These are phyloP conservation scores for Sphaerulina populicola DNA, from an alignment of 2,329 filamentous ascomycete genomes.

Conservation along the genomic window DNA sequence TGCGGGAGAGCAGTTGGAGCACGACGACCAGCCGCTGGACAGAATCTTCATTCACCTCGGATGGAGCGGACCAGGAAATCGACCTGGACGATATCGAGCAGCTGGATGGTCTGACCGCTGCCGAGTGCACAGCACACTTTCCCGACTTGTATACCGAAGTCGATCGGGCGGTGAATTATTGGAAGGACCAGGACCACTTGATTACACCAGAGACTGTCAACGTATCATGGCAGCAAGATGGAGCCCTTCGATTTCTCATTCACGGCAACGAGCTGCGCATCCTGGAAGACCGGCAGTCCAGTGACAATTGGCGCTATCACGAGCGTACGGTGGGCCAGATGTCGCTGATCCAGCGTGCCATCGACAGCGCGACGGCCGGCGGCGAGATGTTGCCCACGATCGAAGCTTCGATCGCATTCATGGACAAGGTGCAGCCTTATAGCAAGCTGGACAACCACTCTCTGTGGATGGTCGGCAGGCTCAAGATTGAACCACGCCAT, in stretches of 20 bases:
- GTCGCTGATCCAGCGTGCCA: constrained; percentile 13
- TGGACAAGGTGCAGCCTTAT: constrained; percentile 1
- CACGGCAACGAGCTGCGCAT: constrained; percentile 17
- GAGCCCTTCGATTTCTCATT: constrained; percentile 16
- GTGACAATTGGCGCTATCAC: neutral
- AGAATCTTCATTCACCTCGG: too few species aligned
- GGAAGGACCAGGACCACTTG: constrained; percentile 9
- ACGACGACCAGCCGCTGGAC: too few species aligned
- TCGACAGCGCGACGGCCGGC: constrained; percentile 13
- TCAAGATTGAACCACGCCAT: constrained; percentile 23
- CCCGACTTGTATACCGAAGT: constrained; percentile 39
- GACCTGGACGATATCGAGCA: neutral
- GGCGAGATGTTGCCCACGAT: constrained; percentile 18
- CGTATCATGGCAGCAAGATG: constrained; percentile 17
- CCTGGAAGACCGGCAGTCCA: constrained; percentile 8
- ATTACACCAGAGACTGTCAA: constrained; percentile 10
- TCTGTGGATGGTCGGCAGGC: neutral
- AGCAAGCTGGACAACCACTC: neutral
- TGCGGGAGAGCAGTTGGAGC: too few species aligned
- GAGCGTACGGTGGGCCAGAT: constrained; percentile 8
- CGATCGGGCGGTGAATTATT: constrained; percentile 31
- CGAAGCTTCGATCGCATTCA: constrained; percentile 14
- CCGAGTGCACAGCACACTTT: constrained; percentile 44
- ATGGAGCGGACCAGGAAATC: neutral
- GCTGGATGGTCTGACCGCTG: neutral